phyloP scores from a whole-genome alignment of 345 rosid genomes.

The Pugionium cornutum region DNA sequence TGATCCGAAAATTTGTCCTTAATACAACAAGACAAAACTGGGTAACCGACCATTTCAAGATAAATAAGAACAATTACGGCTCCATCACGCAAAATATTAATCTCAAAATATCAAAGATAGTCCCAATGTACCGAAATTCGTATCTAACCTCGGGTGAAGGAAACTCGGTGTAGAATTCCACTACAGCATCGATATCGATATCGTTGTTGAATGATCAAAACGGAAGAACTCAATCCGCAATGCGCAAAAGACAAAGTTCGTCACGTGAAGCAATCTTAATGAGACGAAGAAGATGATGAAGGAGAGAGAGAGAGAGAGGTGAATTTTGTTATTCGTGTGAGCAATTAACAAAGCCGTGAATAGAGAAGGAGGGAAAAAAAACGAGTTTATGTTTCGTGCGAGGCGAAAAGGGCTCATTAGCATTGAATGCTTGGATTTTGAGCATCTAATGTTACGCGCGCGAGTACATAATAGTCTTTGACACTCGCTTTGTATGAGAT shows the following conservation, averaged over 20 bases:
- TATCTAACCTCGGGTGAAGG: constrained; percentile 23
- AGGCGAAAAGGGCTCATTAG: constrained; percentile 1
- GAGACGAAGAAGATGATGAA: constrained; percentile 19
- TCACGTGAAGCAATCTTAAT: constrained; percentile 11
- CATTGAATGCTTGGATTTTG: constrained; percentile 22
- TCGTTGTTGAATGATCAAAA: constrained; percentile 23
- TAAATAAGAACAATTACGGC: constrained; percentile 11
- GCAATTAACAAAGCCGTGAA: constrained; percentile 49
- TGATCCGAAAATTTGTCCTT: constrained; percentile 12
- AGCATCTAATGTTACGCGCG: background rate
- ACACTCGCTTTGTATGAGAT: background rate
- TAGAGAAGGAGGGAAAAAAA: constrained; percentile 23
- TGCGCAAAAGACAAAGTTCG: constrained; percentile 14
- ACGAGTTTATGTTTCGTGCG: constrained; percentile 25
- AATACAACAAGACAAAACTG: constrained; percentile 26
- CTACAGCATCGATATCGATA: constrained; percentile 10
- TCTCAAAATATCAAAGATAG: constrained; percentile 6
- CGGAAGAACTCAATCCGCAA: constrained; percentile 31
- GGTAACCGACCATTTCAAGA: constrained; percentile 21
- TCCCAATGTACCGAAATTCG: constrained; percentile 2
- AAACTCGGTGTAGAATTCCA: constrained; percentile 11
- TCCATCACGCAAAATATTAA: constrained; percentile 30
- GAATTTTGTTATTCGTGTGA: constrained; percentile 48
- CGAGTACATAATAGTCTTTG: background rate
- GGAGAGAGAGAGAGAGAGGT: constrained; percentile 35